These are phyloP conservation scores for Chrysosporium queenslandicum DNA, from an alignment of 2,329 filamentous ascomycete species.

Conservation along the genomic window DNA sequence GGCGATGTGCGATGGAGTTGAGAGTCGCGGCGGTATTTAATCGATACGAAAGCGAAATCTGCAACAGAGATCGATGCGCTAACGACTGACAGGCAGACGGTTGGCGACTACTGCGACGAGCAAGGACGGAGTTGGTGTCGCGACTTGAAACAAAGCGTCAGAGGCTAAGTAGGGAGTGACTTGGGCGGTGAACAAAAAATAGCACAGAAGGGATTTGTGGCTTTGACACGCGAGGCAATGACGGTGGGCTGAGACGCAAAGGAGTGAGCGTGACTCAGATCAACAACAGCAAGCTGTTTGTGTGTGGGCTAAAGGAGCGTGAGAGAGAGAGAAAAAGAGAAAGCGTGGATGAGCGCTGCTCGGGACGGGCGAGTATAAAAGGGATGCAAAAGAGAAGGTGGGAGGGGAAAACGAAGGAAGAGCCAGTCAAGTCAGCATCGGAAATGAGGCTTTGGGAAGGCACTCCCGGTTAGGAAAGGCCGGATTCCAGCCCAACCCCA, in stretches of 20 bases:
- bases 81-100: background rate
- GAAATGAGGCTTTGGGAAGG: conserved; percentile 11
- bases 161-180: background rate
- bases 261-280: conserved; percentile 14
- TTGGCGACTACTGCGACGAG: conserved; percentile 10
- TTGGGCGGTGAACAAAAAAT: no score
- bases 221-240: conserved; percentile 1
- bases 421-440: background rate
- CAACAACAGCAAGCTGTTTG: background rate
- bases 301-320: conserved; percentile 10
- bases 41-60: background rate
- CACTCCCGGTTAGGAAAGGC: background rate
- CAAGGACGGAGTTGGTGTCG: conserved; percentile 8
- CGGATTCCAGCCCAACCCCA: background rate
- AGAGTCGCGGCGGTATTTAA: background rate
- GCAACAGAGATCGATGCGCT: conserved; percentile 4
- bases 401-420: background rate
- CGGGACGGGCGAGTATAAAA: background rate
- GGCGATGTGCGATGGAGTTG: conserved; percentile 7
- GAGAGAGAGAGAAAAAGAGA: no score
- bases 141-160: conserved; percentile 10
- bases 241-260: conserved; percentile 15
- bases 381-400: background rate
- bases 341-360: conserved; percentile 15
- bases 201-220: no score